Conservation (phyloP, 192 early-diverging fungal species). For the Rhizoclosmatium sp. region DNA sequence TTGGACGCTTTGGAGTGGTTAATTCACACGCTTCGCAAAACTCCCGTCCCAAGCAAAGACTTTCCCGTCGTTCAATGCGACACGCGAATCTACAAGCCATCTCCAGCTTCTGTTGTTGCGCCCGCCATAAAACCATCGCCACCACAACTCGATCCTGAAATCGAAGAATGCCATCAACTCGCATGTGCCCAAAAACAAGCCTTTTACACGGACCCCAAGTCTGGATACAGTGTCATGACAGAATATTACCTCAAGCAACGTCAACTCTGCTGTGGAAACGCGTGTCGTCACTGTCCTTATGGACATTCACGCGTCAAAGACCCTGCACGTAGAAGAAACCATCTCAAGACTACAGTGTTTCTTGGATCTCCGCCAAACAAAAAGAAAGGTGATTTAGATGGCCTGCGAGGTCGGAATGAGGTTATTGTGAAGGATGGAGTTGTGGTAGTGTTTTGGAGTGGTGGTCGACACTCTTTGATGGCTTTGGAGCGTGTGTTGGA, state of each 20-base stretch:
- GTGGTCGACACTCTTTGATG: slow-evolving; percentile 1
- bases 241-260: slow-evolving; percentile 5
- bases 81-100: neutral
- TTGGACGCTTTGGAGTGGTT: slow-evolving; percentile 49
- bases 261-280: slow-evolving; percentile 22
- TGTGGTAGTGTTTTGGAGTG: slow-evolving; percentile 11
- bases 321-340: slow-evolving; percentile 15
- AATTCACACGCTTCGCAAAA: neutral
- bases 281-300: slow-evolving; percentile 22
- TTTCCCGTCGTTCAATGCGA: slow-evolving; percentile 2
- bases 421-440: neutral
- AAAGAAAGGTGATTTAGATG: neutral
- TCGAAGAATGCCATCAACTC: slow-evolving; percentile 14
- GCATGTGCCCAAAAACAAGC: slow-evolving; percentile 2
- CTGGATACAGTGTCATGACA: slow-evolving; percentile 17
- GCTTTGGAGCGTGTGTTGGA: neutral
- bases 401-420: neutral
- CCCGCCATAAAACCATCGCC: neutral
- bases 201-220: slow-evolving; percentile 23
- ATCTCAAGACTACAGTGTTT: neutral
- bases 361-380: neutral
- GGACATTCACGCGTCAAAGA: slow-evolving; percentile 18
- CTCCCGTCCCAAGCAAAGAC: neutral
- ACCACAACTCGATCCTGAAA: neutral
- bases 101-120: neutral